phyloP scores from a whole-genome alignment of 2,329 filamentous ascomycete genomes.

The Epichloe coenophiala region DNA sequence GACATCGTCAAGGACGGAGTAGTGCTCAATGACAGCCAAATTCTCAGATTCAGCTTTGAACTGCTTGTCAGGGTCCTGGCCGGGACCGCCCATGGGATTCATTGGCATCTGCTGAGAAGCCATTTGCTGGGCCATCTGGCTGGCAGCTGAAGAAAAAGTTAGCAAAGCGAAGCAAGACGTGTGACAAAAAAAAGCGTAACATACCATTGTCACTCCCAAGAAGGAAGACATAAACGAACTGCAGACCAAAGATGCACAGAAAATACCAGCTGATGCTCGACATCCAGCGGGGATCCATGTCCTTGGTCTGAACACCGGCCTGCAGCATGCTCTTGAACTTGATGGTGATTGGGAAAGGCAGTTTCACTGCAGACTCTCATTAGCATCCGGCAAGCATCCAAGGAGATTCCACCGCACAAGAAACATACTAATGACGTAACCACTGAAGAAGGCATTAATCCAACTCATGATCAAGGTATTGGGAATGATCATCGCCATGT shows the following conservation, averaged over 20 bases:
- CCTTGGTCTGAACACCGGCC: constrained; percentile 86
- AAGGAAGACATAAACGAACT: constrained; percentile 94
- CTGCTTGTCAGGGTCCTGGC: constrained; percentile 89
- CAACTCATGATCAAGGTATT: constrained; percentile 99
- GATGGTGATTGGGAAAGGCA: constrained; percentile 93
- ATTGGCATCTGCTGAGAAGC: constrained; percentile 41
- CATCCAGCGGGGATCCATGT: constrained; percentile 97
- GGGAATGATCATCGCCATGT: constrained; percentile 99
- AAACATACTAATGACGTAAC: constrained; percentile 82
- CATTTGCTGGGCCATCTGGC: constrained; percentile 86
- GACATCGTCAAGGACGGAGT: constrained; percentile 78
- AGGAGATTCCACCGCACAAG: too few relatives aligned
- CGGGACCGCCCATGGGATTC: constrained; percentile 65
- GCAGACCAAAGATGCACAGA: constrained; percentile 87
- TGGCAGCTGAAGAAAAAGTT: constrained; percentile 50
- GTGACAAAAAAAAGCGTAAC: constrained; percentile 17
- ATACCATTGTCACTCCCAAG: constrained; percentile 90
- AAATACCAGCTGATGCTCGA: constrained; percentile 99
- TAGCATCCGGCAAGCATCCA: neutral
- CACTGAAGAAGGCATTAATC: constrained; percentile 98
- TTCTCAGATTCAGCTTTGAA: constrained; percentile 91
- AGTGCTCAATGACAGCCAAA: constrained; percentile 85
- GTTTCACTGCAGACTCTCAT: constrained; percentile 56
- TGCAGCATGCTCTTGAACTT: constrained; percentile 99
- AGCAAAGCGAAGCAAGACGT: constrained; percentile 5